Conservation (phyloP, 2,329 filamentous ascomycete species). For the Nakataea oryzae region DNA sequence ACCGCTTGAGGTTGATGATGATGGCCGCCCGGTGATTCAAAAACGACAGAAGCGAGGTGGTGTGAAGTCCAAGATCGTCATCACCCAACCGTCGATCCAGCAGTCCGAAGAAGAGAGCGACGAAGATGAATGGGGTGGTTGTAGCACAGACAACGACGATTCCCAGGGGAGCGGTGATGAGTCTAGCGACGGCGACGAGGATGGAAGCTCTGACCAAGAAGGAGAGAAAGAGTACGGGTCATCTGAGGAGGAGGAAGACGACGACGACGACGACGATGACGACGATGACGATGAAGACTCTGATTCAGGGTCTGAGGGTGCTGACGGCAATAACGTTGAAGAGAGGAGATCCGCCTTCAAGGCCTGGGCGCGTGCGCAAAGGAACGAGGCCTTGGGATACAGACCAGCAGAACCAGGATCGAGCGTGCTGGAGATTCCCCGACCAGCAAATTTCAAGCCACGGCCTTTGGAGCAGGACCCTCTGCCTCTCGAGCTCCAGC, state of each 20-base stretch:
- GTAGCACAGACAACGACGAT: conserved; percentile 33
- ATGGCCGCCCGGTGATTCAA: conserved; percentile 71
- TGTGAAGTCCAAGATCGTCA: conserved; percentile 38
- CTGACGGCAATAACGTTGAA: conserved; percentile 18
- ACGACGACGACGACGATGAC: conserved; percentile 18
- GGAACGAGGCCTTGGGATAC: conserved; percentile 72
- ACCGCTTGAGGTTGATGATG: conserved; percentile 69
- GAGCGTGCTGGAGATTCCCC: conserved; percentile 39
- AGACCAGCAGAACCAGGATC: conserved; percentile 30
- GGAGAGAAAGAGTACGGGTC: conserved; percentile 8
- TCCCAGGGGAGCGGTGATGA: conserved; percentile 15
- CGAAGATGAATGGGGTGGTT: conserved; percentile 51
- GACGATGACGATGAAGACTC: conserved; percentile 15
- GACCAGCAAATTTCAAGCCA: conserved; percentile 52
- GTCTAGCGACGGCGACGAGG: conserved; percentile 8
- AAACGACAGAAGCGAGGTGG: conserved; percentile 67
- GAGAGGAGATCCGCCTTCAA: conserved; percentile 64
- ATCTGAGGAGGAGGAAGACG: conserved; percentile 13
- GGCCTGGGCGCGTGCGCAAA: conserved; percentile 55
- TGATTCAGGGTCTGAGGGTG: conserved; percentile 12
- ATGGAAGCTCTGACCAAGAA: conserved; percentile 19
- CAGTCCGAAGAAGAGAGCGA: conserved; percentile 25
- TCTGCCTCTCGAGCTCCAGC: conserved; percentile 54
- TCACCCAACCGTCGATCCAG: conserved; percentile 26
- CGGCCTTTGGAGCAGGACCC: conserved; percentile 62